phyloP scores from a whole-genome alignment of 23 red algal species.

The Cyanidiococcus yangmingshanensis region DNA sequence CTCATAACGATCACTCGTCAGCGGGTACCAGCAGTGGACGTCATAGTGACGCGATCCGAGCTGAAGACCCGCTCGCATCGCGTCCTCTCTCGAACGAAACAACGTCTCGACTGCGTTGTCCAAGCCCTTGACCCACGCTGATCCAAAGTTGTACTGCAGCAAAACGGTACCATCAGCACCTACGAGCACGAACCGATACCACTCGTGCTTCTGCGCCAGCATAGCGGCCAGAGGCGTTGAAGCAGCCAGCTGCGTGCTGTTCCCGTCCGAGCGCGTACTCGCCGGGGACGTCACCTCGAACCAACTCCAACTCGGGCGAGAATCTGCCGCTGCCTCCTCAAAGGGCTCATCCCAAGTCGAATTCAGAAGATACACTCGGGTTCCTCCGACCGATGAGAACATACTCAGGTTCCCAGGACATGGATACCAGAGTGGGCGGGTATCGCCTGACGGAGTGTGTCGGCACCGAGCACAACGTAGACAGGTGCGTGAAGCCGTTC shows the following conservation, averaged over 20 bases:
- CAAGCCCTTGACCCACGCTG: neutral
- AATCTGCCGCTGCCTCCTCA: neutral
- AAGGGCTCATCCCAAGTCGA: neutral
- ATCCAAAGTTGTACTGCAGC: neutral
- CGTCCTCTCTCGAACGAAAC: neutral
- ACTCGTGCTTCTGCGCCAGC: neutral
- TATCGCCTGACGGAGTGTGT: no score
- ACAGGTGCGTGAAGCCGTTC: no score
- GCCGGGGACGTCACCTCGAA: neutral
- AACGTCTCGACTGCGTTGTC: neutral
- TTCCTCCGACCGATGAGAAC: neutral
- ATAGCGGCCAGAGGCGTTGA: neutral
- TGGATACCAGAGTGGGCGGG: no score
- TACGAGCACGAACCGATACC: neutral
- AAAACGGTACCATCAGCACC: neutral
- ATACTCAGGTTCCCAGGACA: neutral
- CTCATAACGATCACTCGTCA: neutral
- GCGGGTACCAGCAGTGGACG: slow-evolving; percentile 8
- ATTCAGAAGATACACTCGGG: neutral
- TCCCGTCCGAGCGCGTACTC: neutral
- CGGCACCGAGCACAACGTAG: no score
- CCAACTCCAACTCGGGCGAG: neutral
- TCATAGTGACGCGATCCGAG: slow-evolving; percentile 2
- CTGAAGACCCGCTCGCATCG: neutral
- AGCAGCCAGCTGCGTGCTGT: neutral